phyloP scores from a whole-genome alignment of 1,139 yeast genomes.

The Blastobotrys indianensis region DNA sequence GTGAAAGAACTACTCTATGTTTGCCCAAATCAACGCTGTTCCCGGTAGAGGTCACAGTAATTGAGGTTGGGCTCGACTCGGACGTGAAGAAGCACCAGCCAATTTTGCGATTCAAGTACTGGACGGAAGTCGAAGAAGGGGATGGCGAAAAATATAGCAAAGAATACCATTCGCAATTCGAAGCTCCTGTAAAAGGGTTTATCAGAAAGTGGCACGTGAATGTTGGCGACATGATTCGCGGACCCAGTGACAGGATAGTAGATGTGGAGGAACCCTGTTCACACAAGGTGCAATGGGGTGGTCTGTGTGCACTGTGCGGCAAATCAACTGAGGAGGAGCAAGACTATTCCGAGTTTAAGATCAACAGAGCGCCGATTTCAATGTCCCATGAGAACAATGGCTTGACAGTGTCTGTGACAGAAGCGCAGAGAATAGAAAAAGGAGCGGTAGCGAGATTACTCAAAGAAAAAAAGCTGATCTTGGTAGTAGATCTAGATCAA shows the following conservation, averaged over 20 bases:
- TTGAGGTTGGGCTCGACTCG: constrained; percentile 44
- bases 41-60: constrained; percentile 59
- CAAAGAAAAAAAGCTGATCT: constrained; percentile 61
- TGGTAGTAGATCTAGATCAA: constrained; percentile 95
- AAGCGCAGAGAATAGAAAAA: constrained; percentile 80
- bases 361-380: constrained; percentile 75
- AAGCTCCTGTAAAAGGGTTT: constrained; percentile 75
- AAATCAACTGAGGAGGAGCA: constrained; percentile 69
- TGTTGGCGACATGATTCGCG: constrained; percentile 56
- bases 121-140: constrained; percentile 46
- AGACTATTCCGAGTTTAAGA: constrained; percentile 70
- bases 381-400: constrained; percentile 92
- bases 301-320: constrained; percentile 93
- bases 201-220: constrained; percentile 47
- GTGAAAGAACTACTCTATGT: constrained; percentile 31
- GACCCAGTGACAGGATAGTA: constrained; percentile 44
- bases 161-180: constrained; percentile 50
- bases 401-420: constrained; percentile 73
- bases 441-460: constrained; percentile 57
- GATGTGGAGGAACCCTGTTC: constrained; percentile 75
- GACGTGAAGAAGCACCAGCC: constrained; percentile 48
- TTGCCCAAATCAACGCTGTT: constrained; percentile 57
- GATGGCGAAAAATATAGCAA: constrained; percentile 29
- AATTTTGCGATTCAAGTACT: constrained; percentile 57
- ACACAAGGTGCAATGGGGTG: constrained; percentile 94